These are phyloP conservation scores for Colletotrichum somersetense DNA, from an alignment of 2,329 filamentous ascomycete species.

Conservation along the genomic window DNA sequence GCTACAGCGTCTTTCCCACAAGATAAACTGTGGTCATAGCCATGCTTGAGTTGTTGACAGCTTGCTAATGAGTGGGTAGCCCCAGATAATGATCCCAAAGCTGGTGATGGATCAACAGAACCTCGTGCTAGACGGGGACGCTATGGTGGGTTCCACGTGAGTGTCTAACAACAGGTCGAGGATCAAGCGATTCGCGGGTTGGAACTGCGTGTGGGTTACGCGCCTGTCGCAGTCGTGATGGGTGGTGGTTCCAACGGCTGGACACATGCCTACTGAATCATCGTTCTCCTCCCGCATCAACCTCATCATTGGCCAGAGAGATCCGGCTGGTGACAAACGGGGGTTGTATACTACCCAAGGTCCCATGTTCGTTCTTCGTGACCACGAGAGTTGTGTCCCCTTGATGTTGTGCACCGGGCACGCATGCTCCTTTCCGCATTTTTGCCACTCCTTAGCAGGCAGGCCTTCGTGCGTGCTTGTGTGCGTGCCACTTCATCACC, in stretches of 20 bases:
- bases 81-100: constrained; percentile 39
- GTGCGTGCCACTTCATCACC: neutral
- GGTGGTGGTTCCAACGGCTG: constrained; percentile 8
- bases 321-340: neutral
- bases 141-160: constrained; percentile 24
- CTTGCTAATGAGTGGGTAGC: constrained; percentile 12
- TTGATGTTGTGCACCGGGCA: neutral
- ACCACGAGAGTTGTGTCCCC: no score
- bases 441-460: neutral
- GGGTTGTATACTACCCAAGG: no score
- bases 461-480: neutral
- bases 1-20: constrained; percentile 30
- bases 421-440: neutral
- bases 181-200: constrained; percentile 15
- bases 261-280: constrained; percentile 9
- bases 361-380: neutral
- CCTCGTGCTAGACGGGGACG: neutral
- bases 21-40: constrained; percentile 41
- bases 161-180: constrained; percentile 4
- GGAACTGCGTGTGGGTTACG: constrained; percentile 18
- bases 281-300: neutral
- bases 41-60: constrained; percentile 29
- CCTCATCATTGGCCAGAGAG: neutral
- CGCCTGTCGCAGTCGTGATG: constrained; percentile 22
- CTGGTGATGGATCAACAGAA: constrained; percentile 35